These are phyloP conservation scores for Paraconiothyrium brasiliense DNA, from an alignment of 2,329 filamentous ascomycete genomes.

Conservation along the genomic window DNA sequence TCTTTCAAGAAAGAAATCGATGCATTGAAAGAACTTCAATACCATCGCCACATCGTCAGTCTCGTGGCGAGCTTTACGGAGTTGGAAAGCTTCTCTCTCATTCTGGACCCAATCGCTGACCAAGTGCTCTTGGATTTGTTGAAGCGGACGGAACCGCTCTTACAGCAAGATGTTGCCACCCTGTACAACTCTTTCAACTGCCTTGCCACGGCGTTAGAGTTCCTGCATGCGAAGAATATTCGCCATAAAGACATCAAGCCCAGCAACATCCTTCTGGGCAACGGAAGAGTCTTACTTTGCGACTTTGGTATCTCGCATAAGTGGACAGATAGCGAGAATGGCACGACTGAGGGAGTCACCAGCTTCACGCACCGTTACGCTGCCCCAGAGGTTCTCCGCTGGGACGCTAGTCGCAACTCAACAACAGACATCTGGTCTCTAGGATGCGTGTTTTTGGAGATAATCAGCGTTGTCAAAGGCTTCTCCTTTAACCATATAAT, in stretches of 20 bases:
- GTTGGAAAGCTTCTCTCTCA: slow-evolving; percentile 25
- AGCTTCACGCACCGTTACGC: slow-evolving; percentile 24
- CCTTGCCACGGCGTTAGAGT: slow-evolving; percentile 18
- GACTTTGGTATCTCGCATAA: slow-evolving; percentile 26
- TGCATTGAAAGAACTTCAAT: slow-evolving; percentile 17
- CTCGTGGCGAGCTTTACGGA: slow-evolving; percentile 29
- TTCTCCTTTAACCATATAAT: slow-evolving; percentile 22
- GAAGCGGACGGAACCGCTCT: slow-evolving; percentile 17
- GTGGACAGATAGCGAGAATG: slow-evolving; percentile 19
- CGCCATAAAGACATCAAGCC: slow-evolving; percentile 29
- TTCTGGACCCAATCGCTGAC: slow-evolving; percentile 29
- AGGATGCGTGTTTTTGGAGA: slow-evolving; percentile 29
- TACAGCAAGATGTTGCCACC: neutral
- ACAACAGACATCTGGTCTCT: slow-evolving; percentile 28
- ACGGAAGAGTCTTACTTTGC: slow-evolving; percentile 19
- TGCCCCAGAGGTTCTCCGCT: slow-evolving; percentile 25
- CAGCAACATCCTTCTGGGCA: slow-evolving; percentile 21
- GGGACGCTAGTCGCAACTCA: slow-evolving; percentile 19
- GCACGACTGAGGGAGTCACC: slow-evolving; percentile 21
- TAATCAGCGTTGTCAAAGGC: slow-evolving; percentile 27
- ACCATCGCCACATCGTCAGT: slow-evolving; percentile 24
- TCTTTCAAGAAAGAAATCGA: slow-evolving; percentile 25
- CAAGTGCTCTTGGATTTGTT: slow-evolving; percentile 31
- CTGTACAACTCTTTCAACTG: slow-evolving; percentile 20
- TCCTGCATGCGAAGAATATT: slow-evolving; percentile 21